These are phyloP conservation scores for Aspergillus texensis DNA, from an alignment of 2,329 filamentous ascomycete genomes.

Conservation along the genomic window DNA sequence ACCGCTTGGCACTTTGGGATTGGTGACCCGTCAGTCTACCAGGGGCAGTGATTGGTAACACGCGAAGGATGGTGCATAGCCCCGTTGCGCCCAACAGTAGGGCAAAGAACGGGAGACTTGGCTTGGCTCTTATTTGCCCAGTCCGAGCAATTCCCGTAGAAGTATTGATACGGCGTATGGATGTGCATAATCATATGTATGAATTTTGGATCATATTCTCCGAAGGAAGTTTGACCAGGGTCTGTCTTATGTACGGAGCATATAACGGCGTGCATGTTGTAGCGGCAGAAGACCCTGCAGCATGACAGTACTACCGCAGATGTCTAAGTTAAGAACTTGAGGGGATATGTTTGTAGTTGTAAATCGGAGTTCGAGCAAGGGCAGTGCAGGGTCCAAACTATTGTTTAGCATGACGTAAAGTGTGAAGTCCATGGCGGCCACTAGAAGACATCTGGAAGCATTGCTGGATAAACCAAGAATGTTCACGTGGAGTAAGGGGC, in stretches of 20 bases:
- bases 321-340: neutral
- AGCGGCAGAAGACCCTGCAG: neutral
- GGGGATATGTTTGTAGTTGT: neutral
- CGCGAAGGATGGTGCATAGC: slow-evolving; percentile 15
- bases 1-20: slow-evolving; percentile 1
- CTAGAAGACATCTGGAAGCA: slow-evolving; percentile 16
- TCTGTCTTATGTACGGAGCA: neutral
- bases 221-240: neutral
- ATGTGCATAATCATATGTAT: neutral
- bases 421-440: neutral
- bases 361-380: neutral
- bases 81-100: slow-evolving; percentile 17
- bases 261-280: neutral
- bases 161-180: neutral
- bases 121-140: neutral
- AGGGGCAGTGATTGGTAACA: neutral
- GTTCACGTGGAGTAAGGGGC: slow-evolving; percentile 3
- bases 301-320: neutral
- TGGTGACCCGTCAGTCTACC: neutral
- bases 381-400: neutral
- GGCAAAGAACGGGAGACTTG: slow-evolving; percentile 5
- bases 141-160: neutral
- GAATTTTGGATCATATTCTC: neutral
- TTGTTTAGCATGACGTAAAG: neutral
- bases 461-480: neutral